Conservation (phyloP, 768 basidiomycete genomes). For the Naematelia aurantialba region DNA sequence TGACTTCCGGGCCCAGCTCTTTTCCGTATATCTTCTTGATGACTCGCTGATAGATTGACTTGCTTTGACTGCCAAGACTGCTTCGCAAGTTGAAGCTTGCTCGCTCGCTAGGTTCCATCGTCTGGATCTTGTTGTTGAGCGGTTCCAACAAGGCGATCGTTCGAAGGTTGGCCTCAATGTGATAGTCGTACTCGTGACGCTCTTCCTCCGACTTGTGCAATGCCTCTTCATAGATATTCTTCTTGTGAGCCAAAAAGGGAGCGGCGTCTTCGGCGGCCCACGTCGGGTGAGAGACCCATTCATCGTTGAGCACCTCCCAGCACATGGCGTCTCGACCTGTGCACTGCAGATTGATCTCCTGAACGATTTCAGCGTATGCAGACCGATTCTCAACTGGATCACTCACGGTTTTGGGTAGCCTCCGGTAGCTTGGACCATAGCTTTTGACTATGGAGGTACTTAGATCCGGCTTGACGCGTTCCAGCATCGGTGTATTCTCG, state of each 20-base stretch:
- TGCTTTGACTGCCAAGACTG: constrained; percentile 83
- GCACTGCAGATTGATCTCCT: constrained; percentile 87
- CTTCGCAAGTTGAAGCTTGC: constrained; percentile 73
- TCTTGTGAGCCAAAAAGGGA: constrained; percentile 83
- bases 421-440: constrained; percentile 90
- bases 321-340: constrained; percentile 92
- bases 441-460: constrained; percentile 49
- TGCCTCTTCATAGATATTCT: constrained; percentile 92
- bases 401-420: constrained; percentile 80
- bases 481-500: constrained; percentile 67
- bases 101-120: constrained; percentile 85
- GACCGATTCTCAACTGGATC: background rate
- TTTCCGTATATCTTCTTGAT: constrained; percentile 89
- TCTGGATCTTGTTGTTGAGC: constrained; percentile 72
- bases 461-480: constrained; percentile 66
- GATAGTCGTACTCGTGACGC: constrained; percentile 94
- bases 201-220: constrained; percentile 97
- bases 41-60: constrained; percentile 82
- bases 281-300: constrained; percentile 97
- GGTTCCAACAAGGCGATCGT: constrained; percentile 91
- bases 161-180: constrained; percentile 81
- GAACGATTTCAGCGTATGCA: constrained; percentile 11
- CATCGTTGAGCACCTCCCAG: constrained; percentile 92
- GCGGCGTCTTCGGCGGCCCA: constrained; percentile 97
- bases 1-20: constrained; percentile 50